Conservation (phyloP, 805 yeast genomes). For the Metschnikowia baotianmanensis region DNA sequence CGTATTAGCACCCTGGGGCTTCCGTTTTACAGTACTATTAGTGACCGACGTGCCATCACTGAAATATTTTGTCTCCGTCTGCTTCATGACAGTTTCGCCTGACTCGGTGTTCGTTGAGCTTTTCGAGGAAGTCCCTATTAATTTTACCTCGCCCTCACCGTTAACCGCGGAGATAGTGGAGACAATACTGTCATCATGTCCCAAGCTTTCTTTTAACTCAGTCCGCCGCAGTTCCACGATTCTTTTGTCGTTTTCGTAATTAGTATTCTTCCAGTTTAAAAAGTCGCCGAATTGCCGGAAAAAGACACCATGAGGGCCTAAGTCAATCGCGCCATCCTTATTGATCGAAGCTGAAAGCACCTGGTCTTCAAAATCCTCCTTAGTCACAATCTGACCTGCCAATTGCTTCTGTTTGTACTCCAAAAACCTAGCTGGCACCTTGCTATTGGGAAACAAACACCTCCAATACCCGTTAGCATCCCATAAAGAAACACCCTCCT, state of each 20-base stretch:
- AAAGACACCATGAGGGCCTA: constrained; percentile 54
- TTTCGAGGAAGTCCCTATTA: constrained; percentile 30
- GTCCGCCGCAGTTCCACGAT: neutral
- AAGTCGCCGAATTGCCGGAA: constrained; percentile 65
- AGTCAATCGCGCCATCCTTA: constrained; percentile 25
- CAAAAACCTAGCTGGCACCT: constrained; percentile 34
- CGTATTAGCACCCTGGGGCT: constrained; percentile 32
- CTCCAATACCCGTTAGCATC: constrained; percentile 85
- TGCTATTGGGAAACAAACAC: constrained; percentile 71
- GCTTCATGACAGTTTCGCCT: constrained; percentile 30
- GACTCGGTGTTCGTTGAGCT: constrained; percentile 27
- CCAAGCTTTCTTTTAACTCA: neutral
- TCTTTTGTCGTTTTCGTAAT: constrained; percentile 4
- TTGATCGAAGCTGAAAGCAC: constrained; percentile 10
- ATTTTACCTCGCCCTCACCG: constrained; percentile 6
- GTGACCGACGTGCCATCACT: constrained; percentile 38
- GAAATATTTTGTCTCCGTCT: constrained; percentile 32
- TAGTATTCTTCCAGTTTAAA: constrained; percentile 59
- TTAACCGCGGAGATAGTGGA: neutral
- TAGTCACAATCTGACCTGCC: constrained; percentile 40
- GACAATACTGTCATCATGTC: neutral
- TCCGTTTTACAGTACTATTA: constrained; percentile 29
- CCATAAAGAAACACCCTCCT: constrained; percentile 77
- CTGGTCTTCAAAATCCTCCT: constrained; percentile 52
- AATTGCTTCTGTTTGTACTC: constrained; percentile 24